These are phyloP conservation scores for Yarrowia osloensis DNA, from an alignment of 805 yeast genomes.

Conservation along the genomic window DNA sequence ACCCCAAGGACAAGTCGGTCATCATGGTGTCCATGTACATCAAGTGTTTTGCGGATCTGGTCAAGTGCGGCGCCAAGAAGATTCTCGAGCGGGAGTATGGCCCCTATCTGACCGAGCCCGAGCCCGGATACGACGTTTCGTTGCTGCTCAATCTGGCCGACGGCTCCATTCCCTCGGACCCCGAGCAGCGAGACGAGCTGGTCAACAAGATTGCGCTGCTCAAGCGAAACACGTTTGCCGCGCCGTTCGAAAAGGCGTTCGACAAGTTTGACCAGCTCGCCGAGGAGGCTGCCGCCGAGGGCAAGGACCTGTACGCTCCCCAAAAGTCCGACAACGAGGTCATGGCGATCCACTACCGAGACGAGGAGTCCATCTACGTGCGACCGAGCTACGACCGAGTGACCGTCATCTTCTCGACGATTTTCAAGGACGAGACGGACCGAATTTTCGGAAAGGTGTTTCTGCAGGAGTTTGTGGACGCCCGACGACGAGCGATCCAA, in stretches of 20 bases:
- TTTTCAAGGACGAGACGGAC: conserved; percentile 96
- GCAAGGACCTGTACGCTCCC: conserved; percentile 47
- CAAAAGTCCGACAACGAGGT: conserved; percentile 55
- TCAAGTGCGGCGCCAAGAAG: conserved; percentile 56
- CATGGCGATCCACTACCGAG: conserved; percentile 79
- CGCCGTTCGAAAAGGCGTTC: conserved; percentile 89
- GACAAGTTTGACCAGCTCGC: conserved; percentile 68
- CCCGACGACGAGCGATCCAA: conserved; percentile 92
- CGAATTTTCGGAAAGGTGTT: conserved; percentile 50
- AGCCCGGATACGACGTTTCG: conserved; percentile 81
- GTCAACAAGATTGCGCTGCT: conserved; percentile 69
- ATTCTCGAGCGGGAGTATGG: conserved; percentile 52
- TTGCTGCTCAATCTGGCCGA: conserved; percentile 59
- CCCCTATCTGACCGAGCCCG: conserved; percentile 55
- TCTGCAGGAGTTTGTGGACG: conserved; percentile 81
- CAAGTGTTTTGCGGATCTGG: conserved; percentile 76
- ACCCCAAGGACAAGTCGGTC: conserved; percentile 54
- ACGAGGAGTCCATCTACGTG: conserved; percentile 86
- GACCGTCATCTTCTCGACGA: conserved; percentile 91
- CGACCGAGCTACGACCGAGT: conserved; percentile 94
- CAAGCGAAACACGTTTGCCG: conserved; percentile 86
- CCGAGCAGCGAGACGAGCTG: conserved; percentile 54
- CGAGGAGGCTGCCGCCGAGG: conserved; percentile 43
- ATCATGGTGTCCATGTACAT: conserved; percentile 69
- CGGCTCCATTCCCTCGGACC: conserved; percentile 44